Evolutionary conservation across 2,329 filamentous ascomycete genomes (phyloP).

Genomic region (Neospermospora avenae): DNA sequence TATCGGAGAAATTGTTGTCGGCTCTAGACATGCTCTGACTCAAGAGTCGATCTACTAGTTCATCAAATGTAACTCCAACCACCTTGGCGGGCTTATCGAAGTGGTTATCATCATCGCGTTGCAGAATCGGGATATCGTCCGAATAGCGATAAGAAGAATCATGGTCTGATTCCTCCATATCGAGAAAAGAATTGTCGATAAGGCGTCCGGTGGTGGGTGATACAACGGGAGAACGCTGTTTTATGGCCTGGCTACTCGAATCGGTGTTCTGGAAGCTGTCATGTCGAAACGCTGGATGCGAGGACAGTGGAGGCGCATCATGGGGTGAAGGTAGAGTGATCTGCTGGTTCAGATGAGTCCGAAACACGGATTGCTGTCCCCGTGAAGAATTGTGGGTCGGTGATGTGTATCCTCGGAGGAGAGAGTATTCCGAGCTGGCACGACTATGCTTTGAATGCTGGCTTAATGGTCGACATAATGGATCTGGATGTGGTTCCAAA

Average conservation of each 20-base stretch:
- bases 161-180: slow-evolving; percentile 62
- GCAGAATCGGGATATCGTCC: slow-evolving; percentile 64
- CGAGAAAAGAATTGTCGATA: slow-evolving; percentile 29
- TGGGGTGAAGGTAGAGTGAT: slow-evolving; percentile 31
- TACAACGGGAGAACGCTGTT: slow-evolving; percentile 22
- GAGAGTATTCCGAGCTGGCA: slow-evolving; percentile 67
- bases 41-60: slow-evolving; percentile 83
- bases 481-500: slow-evolving; percentile 53
- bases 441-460: slow-evolving; percentile 65
- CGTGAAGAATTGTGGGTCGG: slow-evolving; percentile 39
- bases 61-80: slow-evolving; percentile 58
- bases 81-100: slow-evolving; percentile 51
- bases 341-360: slow-evolving; percentile 33
- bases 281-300: slow-evolving; percentile 33
- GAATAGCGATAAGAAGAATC: slow-evolving; percentile 62
- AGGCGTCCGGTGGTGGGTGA: slow-evolving; percentile 20
- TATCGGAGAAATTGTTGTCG: slow-evolving; percentile 83
- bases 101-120: slow-evolving; percentile 62
- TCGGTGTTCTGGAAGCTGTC: slow-evolving; percentile 27
- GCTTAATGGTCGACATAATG: slow-evolving; percentile 49
- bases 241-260: slow-evolving; percentile 15
- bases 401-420: slow-evolving; percentile 51
- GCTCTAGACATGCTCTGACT: slow-evolving; percentile 76
- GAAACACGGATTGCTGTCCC: slow-evolving; percentile 31
- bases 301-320: slow-evolving; percentile 32